A percentile compares a stretch with the other conserved stretches of the same genome.
These are phyloP conservation scores for Ophiostoma angusticollis DNA, from an alignment of 2,329 filamentous ascomycete species.

Conservation along the genomic window DNA sequence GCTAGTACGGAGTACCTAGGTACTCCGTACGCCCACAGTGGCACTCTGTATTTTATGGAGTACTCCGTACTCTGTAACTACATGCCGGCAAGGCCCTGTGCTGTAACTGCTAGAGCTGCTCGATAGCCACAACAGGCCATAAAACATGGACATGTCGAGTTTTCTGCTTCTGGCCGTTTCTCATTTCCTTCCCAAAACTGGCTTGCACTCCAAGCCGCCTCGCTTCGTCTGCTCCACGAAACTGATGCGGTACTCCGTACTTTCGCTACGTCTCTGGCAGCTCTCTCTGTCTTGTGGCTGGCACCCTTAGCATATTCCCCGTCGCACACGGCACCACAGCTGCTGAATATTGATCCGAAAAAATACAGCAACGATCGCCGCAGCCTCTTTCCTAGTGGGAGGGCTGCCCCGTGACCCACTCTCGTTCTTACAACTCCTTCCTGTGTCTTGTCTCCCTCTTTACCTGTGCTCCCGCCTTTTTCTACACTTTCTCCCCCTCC, in stretches of 20 bases:
- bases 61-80: too few relatives aligned
- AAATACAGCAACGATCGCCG: background rate
- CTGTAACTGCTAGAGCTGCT: too few relatives aligned
- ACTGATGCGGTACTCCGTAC: too few relatives aligned
- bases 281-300: background rate
- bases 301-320: background rate
- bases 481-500: background rate
- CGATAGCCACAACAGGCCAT: too few relatives aligned
- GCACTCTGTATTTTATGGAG: too few relatives aligned
- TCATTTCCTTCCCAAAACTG: background rate
- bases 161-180: too few relatives aligned
- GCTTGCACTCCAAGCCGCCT: background rate
- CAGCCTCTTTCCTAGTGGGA: background rate
- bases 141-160: too few relatives aligned
- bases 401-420: too few relatives aligned
- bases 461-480: background rate
- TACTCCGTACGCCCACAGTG: too few relatives aligned
- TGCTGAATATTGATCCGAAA: background rate
- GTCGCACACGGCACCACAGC: constrained; percentile 4
- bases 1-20: too few relatives aligned
- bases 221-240: background rate
- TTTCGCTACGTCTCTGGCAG: background rate
- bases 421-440: too few relatives aligned
- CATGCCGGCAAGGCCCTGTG: too few relatives aligned
- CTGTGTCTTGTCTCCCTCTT: background rate